Conservation (phyloP, 192 early-diverging fungal species). For the Chytriomyces confervae region DNA sequence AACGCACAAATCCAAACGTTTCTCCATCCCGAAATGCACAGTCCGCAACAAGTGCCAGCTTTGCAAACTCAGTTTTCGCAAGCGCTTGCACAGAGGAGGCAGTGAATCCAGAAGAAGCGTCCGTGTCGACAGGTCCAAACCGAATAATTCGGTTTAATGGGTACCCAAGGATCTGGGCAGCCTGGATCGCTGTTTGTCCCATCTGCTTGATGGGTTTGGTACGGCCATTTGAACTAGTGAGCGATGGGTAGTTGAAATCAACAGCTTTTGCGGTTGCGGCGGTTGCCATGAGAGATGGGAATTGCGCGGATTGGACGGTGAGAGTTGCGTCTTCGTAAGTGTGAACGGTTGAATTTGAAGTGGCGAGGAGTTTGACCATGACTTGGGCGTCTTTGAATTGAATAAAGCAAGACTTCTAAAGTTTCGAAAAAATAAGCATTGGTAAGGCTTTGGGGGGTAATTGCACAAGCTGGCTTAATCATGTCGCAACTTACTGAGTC, state of each 20-base stretch:
- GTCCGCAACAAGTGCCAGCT: constrained; percentile 7
- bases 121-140: constrained; percentile 8
- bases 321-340: constrained; percentile 19
- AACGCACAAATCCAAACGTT: constrained; percentile 7
- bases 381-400: constrained; percentile 3
- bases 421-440: not conserved
- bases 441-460: not conserved
- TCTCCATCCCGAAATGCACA: not conserved
- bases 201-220: constrained; percentile 1
- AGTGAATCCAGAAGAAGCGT: not conserved
- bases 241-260: constrained; percentile 13
- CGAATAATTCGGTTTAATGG: constrained; percentile 9
- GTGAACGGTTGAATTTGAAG: not conserved
- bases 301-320: constrained; percentile 8
- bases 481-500: not conserved
- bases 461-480: not conserved
- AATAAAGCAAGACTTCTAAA: constrained; percentile 13
- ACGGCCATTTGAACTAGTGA: not conserved
- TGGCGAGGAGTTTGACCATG: constrained; percentile 18
- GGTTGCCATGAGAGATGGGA: not conserved
- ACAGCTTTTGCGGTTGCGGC: not conserved
- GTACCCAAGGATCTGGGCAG: constrained; percentile 7
- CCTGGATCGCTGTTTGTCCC: constrained; percentile 3
- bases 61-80: constrained; percentile 3
- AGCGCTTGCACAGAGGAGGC: not conserved